phyloP scores from a whole-genome alignment of 169 alveolate genomes.

The Eimeria sp. region DNA sequence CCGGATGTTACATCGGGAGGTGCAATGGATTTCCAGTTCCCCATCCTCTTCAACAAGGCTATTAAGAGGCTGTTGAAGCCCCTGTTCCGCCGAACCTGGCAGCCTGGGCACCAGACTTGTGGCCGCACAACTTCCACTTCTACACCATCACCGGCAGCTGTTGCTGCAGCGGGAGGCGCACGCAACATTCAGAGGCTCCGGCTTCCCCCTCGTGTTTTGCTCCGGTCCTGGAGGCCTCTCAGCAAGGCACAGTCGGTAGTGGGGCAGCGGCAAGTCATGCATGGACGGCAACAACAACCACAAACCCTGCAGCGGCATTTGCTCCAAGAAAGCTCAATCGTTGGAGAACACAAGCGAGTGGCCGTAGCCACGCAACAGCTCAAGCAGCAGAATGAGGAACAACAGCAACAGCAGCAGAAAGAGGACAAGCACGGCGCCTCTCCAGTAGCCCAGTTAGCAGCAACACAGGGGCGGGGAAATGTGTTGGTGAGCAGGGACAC shows the following conservation, averaged over 20 bases:
- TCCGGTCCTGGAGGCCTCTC: constrained; percentile 63
- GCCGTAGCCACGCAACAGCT: not conserved
- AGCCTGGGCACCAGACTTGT: constrained; percentile 11
- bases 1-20: constrained; percentile 32
- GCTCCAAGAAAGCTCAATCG: constrained; percentile 33
- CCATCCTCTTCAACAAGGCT: constrained; percentile 34
- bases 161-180: constrained; percentile 7
- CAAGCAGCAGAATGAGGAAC: not conserved
- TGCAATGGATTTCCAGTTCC: constrained; percentile 57
- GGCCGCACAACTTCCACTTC: constrained; percentile 18
- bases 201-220: constrained; percentile 62
- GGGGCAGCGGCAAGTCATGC: constrained; percentile 40
- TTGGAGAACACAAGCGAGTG: not conserved
- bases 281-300: constrained; percentile 29
- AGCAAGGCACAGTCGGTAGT: constrained; percentile 29
- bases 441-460: not conserved
- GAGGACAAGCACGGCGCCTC: not conserved
- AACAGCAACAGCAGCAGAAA: not conserved
- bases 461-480: not conserved
- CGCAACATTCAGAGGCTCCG: constrained; percentile 46
- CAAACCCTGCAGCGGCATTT: constrained; percentile 34
- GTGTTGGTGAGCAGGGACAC: not conserved
- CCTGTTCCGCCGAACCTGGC: constrained; percentile 60
- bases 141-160: not conserved
- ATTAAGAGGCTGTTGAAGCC: constrained; percentile 64